Conservation (phyloP, 2,329 filamentous ascomycete genomes). For the Escovopsis sp. region DNA sequence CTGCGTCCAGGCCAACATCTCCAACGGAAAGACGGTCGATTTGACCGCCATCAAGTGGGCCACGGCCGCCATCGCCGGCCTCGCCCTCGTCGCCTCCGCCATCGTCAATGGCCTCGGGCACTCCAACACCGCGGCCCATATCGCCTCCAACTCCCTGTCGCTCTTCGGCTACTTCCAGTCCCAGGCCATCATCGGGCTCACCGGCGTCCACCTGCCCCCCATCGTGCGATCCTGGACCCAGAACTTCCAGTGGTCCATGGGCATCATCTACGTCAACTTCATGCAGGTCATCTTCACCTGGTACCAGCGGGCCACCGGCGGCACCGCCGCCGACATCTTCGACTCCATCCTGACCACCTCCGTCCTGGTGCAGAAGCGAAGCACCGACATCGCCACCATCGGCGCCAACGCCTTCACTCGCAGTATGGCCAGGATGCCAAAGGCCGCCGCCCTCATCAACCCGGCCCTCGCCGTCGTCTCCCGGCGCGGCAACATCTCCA, state of each 20-base stretch:
- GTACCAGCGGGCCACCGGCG: constrained; percentile 87
- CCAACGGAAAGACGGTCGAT: constrained; percentile 84
- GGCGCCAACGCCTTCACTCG: constrained; percentile 36
- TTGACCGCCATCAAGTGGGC: constrained; percentile 77
- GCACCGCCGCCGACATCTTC: constrained; percentile 66
- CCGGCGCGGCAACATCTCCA: constrained; percentile 38
- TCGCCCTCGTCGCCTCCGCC: constrained; percentile 71
- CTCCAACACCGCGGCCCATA: constrained; percentile 83
- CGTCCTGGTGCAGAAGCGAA: constrained; percentile 62
- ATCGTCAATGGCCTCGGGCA: constrained; percentile 84
- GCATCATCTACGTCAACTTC: constrained; percentile 72
- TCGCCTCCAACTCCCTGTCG: constrained; percentile 80
- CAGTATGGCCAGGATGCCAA: constrained; percentile 34
- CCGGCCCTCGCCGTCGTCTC: constrained; percentile 16
- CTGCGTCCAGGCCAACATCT: constrained; percentile 74
- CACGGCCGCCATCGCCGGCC: constrained; percentile 70
- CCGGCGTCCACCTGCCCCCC: constrained; percentile 64
- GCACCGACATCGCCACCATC: constrained; percentile 22
- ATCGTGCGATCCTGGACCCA: constrained; percentile 87
- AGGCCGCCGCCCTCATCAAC: constrained; percentile 22
- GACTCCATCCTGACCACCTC: constrained; percentile 58
- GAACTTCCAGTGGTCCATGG: constrained; percentile 96
- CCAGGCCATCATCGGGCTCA: constrained; percentile 80
- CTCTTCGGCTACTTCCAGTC: constrained; percentile 89
- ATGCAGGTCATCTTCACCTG: constrained; percentile 79